Evolutionary conservation across 2,329 filamentous ascomycete species (phyloP), one percentile per base, ranked within the genome.

Genomic region (Teratosphaeria epicoccoides): DNA sequence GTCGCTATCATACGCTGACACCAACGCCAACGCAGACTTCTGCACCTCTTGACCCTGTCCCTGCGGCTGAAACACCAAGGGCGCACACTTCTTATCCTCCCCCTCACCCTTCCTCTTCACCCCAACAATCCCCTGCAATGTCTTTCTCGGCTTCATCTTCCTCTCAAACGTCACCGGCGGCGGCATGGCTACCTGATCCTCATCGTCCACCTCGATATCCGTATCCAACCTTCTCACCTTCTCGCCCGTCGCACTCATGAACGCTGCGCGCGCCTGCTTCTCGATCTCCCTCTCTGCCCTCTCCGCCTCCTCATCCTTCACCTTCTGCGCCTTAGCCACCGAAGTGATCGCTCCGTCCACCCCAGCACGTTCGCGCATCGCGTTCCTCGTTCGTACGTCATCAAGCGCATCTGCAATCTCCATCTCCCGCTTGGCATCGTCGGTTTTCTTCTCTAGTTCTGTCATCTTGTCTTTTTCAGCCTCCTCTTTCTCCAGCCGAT

Each of bases 341-440:
- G 84, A 81, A 3, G 81, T 74, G 12, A 69, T 55, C 52, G 84
- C 81, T 1, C 82, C 75, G 23, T 71, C 67, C 2, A 81, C 24
- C 11, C 43, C 45, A 7, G 84, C 85, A 57, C 86, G 78, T 68
- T 95, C 88, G 47, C 93, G 82, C 57, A 89, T 77, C 6, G 93
- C 93, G 71, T 98, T 98, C 57, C 91, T 76, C 49, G 87, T 91
- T 51, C 91, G 78, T 52, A 98, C 96, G 71, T 96, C 90, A 68
- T 98, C 93, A 51, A 98, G 73, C 6, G 90, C 91, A 73, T 98
- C 93, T 1, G 93, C 93, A 44, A 96, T 88, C 17, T 87, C 88
- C 90, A 98, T 98, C 70, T 98, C 93, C 40, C 85, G 79, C 73
- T 93, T 90, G 1, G 90, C 90, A 68, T 98, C 93, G 22, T 86